Base-by-base conservation (phyloP, 108 stramenopile genomes). In the Pseudonitzschia multistriata region DNA sequence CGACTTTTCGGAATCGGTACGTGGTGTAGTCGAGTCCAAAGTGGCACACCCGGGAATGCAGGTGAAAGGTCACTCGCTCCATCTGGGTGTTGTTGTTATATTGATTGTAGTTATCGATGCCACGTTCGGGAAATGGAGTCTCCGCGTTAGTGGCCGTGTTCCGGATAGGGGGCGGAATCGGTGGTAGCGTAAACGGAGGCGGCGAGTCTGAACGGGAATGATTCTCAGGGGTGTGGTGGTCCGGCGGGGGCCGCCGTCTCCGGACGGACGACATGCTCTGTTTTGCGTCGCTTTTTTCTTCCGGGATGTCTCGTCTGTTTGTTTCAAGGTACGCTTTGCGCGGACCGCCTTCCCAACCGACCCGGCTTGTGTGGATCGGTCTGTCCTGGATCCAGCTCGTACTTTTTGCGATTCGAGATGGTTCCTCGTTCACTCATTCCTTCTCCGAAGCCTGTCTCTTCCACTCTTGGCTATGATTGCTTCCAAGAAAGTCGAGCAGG, bases 21-120 rank as follows among this genome's bases (percentile, higher is more conserved):
- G 84, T 84, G 2, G 85, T 80, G 45, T 83, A 60, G 31, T 77
- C 79, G 15, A 92, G 53, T 6, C 83, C 73, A 50, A 75, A 74
- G 31, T 76, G 70, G 31, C 86, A 92, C 10, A 79, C 62, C 47
- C 86, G 79, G 22, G 74, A 70, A 68, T 92, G 91, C 52, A 88
- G 75, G 39, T 81, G 63, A 67, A 82, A 92, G 57, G 85, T 78
- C 39, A 88, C 87, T 64, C 87, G 81, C 79, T 90, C 89, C 86
- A 91, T 87, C 1, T 47, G 28, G 21, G 49, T 6, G 29, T 59
- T 35, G 34, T 59, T 59, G 31, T 33, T 59, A n/a, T 29, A n/a
- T 17, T 14, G 33, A n/a, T 35, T 59, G 34, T 59, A 34, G 34
- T 34, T 59, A n/a, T 59, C 35, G 22, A 0, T 59, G 34, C 35